Conservation (phyloP, 202 grass and related monocot genomes). For the Zoysia matrella region DNA sequence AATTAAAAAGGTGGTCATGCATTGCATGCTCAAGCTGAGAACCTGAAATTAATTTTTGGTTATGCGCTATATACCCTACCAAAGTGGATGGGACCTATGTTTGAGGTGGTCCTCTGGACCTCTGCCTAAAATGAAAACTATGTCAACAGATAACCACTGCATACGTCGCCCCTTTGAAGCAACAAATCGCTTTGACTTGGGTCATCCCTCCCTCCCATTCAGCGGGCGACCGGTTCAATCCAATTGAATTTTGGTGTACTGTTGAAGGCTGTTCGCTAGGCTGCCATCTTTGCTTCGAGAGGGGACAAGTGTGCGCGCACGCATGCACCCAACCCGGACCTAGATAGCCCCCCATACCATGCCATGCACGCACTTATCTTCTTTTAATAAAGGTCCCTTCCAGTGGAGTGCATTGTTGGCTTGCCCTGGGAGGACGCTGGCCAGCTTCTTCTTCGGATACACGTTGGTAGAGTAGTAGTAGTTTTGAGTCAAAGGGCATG, state of each 20-base stretch:
- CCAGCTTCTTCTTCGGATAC: conserved; percentile 14
- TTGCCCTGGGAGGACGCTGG: conserved; percentile 36
- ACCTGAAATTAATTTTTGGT: background rate
- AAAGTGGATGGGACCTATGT: too few species aligned
- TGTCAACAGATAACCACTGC: conserved; percentile 30
- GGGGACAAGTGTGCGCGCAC: conserved; percentile 54
- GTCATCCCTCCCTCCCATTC: conserved; percentile 22
- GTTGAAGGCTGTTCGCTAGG: conserved; percentile 42
- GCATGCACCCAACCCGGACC: background rate
- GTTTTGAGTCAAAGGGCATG: conserved; percentile 47
- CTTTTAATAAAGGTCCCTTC: conserved; percentile 60
- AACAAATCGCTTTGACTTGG: conserved; percentile 45
- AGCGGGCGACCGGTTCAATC: background rate
- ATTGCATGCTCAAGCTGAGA: background rate
- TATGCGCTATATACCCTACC: too few species aligned
- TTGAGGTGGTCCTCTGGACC: too few species aligned
- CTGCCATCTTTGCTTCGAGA: conserved; percentile 57
- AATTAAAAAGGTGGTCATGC: too few species aligned
- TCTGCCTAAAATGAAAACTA: background rate
- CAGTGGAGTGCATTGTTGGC: conserved; percentile 55
- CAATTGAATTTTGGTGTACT: conserved; percentile 19
- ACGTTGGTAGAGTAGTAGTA: background rate
- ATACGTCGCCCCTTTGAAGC: conserved; percentile 36
- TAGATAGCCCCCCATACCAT: conserved; percentile 27
- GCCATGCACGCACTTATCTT: conserved; percentile 30